Percentiles rank a stretch among this genome's conserved stretches.
Conservation (phyloP, 345 rosid genomes). For the Clarkia xantiana region DNA sequence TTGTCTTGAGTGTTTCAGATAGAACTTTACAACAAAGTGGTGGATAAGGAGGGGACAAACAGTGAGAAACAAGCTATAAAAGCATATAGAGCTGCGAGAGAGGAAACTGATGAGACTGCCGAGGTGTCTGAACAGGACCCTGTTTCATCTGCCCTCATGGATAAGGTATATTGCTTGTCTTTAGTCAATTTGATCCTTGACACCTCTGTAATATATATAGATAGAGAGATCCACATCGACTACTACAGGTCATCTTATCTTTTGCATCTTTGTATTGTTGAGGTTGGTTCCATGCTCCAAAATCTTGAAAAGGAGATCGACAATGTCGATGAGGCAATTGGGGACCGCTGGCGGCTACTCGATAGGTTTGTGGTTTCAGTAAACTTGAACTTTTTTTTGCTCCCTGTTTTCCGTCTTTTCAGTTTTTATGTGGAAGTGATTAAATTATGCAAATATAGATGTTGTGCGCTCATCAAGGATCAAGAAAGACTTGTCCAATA, state of each 20-base stretch:
- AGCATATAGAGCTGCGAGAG: constrained; percentile 86
- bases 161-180: constrained; percentile 37
- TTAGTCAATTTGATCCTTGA: neutral
- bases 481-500: too few relatives aligned
- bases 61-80: constrained; percentile 62
- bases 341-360: constrained; percentile 77
- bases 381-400: too few relatives aligned
- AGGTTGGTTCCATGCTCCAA: constrained; percentile 95
- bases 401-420: too few relatives aligned
- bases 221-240: neutral
- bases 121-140: constrained; percentile 49
- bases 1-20: constrained; percentile 26
- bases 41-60: constrained; percentile 72
- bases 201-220: too few relatives aligned
- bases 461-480: too few relatives aligned
- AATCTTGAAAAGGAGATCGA: constrained; percentile 95
- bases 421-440: too few relatives aligned
- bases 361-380: constrained; percentile 42
- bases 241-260: neutral
- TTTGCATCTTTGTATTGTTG: constrained; percentile 11
- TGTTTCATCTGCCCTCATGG: constrained; percentile 68
- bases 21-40: constrained; percentile 77
- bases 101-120: constrained; percentile 51
- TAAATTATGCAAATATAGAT: too few relatives aligned
- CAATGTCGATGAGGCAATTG: constrained; percentile 91